These are phyloP conservation scores for Elsinoe batatas DNA, from an alignment of 2,329 filamentous ascomycete species.

Conservation along the genomic window DNA sequence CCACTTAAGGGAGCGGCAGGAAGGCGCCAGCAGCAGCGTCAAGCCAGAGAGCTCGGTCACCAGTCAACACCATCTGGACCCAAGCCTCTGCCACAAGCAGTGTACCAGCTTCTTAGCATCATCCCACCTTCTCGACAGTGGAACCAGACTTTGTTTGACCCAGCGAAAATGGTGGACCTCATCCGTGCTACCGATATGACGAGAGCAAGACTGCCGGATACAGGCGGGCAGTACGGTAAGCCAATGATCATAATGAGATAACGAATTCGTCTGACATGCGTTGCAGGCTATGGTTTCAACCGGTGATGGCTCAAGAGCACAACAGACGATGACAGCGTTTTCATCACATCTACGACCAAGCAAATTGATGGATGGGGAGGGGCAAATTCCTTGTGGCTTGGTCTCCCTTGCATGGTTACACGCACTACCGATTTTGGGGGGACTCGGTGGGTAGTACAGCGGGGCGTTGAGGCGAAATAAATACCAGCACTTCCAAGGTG, in stretches of 20 bases:
- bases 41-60: slow-evolving; percentile 27
- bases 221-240: slow-evolving; percentile 10
- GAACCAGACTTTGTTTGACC: slow-evolving; percentile 55
- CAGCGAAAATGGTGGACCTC: slow-evolving; percentile 62
- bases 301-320: neutral
- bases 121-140: slow-evolving; percentile 67
- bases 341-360: neutral
- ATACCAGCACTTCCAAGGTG: neutral
- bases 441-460: neutral
- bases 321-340: neutral
- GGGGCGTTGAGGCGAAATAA: slow-evolving; percentile 2
- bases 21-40: slow-evolving; percentile 64
- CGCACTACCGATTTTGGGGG: neutral
- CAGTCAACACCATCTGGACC: slow-evolving; percentile 15
- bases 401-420: slow-evolving; percentile 8
- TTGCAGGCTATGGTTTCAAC: neutral
- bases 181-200: slow-evolving; percentile 55
- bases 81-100: slow-evolving; percentile 19
- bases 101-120: slow-evolving; percentile 50
- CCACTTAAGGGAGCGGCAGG: slow-evolving; percentile 86
- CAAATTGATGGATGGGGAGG: neutral
- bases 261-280: neutral
- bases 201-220: slow-evolving; percentile 12
- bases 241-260: neutral
- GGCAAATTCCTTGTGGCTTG: neutral